Base-by-base conservation (phyloP, 2,329 filamentous ascomycete genomes). In the Samsoniella hepiali region DNA sequence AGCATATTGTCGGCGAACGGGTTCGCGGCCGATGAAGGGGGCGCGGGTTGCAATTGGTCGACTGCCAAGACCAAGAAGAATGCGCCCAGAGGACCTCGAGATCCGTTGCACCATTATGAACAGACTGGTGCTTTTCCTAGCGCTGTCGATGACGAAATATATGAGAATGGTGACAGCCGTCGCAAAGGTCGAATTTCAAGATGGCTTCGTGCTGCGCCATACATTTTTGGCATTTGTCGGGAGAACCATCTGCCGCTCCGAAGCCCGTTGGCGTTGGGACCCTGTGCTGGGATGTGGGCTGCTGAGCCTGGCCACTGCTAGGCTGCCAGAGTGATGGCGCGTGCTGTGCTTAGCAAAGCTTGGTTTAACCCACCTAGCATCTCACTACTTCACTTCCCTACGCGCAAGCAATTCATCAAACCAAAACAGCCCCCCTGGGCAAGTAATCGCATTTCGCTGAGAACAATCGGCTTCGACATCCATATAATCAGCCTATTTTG, bases 191-290 rank as follows among this genome's bases (percentile, higher is more conserved):
- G 17, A 34, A 10, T 34, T 40, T 47, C 31, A n/a, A 58, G 42
- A 47, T 22, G 42, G 29, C 31, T 22, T 56, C n/a, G 27, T 44
- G 17, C n/a, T 32, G 7, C 13, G 51, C 51, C 34, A 40, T 54
- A 29, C 31, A 45, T 38, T 58, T 61, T 44, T 53, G 47, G 34
- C 22, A 10, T 38, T n/a, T 27, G 9, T 50, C 63, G 63, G 63
- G 63, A 62, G 44, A 64, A 64, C 27, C 63, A 64, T 61, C 42
- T 31, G 57, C 63, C 63, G 63, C 27, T 64, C 57, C 63, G 62
- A 50, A 6, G 31, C 11, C 34, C 22, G 22, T 22, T 22, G 22
- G 22, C 22, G 17, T n/a, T 11, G 17, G 32, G 34, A 27, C 7
- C 15, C 42, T n/a, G 44, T 50, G 22, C 34, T 49, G 57, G 51